These are phyloP conservation scores for Mollisiaceae sp. DNA, from an alignment of 2,329 filamentous ascomycete genomes.

Conservation along the genomic window DNA sequence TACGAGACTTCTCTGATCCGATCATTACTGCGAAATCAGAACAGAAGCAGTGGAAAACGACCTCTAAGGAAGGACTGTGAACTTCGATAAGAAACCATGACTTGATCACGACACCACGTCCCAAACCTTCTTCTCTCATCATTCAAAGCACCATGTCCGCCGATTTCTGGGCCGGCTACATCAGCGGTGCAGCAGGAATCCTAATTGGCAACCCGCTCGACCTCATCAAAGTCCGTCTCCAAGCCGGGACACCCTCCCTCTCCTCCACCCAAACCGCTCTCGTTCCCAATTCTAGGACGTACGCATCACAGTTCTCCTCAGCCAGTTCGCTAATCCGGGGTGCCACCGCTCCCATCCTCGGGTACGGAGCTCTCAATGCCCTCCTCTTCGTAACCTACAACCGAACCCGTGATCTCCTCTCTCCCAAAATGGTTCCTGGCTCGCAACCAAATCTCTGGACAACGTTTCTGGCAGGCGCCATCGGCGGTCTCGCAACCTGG, in stretches of 20 bases:
- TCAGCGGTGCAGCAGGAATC: constrained; percentile 85
- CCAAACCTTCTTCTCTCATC: neutral
- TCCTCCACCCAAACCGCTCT: neutral
- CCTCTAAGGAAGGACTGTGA: constrained; percentile 21
- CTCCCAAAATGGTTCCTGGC: constrained; percentile 9
- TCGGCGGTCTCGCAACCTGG: constrained; percentile 85
- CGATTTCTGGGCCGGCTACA: constrained; percentile 93
- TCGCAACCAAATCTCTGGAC: constrained; percentile 61
- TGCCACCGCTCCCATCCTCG: constrained; percentile 82
- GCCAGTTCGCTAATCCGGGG: constrained; percentile 60
- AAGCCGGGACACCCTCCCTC: constrained; percentile 57
- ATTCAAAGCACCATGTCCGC: constrained; percentile 46
- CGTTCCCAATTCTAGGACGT: constrained; percentile 29
- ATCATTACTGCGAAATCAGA: constrained; percentile 26
- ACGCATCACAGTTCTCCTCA: constrained; percentile 44
- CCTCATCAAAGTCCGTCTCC: constrained; percentile 78
- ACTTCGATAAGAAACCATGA: constrained; percentile 15
- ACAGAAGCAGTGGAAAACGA: constrained; percentile 26
- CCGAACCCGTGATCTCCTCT: constrained; percentile 70
- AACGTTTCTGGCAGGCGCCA: constrained; percentile 79
- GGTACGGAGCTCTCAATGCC: constrained; percentile 90
- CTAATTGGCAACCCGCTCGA: constrained; percentile 88
- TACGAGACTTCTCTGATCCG: constrained; percentile 35
- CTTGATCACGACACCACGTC: constrained; percentile 6
- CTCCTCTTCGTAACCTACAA: constrained; percentile 92